Base-by-base conservation (phyloP, 225 moss, liverwort and hornwort genomes). In the Polytrichum commune region DNA sequence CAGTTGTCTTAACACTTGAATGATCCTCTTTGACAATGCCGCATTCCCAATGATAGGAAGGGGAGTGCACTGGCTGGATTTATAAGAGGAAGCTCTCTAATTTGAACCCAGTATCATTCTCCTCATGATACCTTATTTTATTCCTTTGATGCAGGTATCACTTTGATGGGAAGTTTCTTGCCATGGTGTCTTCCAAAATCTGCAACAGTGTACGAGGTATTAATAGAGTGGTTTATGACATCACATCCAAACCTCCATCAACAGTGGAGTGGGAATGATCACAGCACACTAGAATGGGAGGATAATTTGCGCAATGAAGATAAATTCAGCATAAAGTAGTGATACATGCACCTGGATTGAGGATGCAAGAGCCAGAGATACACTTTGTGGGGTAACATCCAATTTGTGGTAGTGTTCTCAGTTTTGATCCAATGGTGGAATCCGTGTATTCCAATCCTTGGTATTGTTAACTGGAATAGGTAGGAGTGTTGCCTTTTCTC, bases 151-250 rank as follows among this genome's bases (percentile, higher is more conserved):
- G 68, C 83, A 92, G 90, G 92, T 92, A 87, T 80, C 91, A 95
- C 70, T 95, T 95, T 54, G 84, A 95, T 66, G 80, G 88, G 7
- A 91, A 95, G 62, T 90, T 91, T 60, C 81, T 95, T 76, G 89
- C 88, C 5, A 80, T 84, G 23, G 91, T 95, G 1, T 95, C 91
- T 6, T 86, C 92, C 18, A 92, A 92, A 74, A 95, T 95, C 38
- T 92, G 92, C 75, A 95, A 95, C 60, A 83, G 78, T 33, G 89
- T 95, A 53, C 85, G 95, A 78, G 95, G 92, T 56, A 91, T 95
- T 18, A 89, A 92, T 23, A 89, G 92, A 53, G 85, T 95, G 24
- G 95, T 92, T 53, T 95, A 92, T 46, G 46, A 46, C 16, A 46
- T 46, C 46, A 46, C 46, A 46, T 46, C 46, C 46, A 46, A 46